Evolutionary conservation across 768 basidiomycete genomes (phyloP).

Genomic region (Lentinula edodes): DNA sequence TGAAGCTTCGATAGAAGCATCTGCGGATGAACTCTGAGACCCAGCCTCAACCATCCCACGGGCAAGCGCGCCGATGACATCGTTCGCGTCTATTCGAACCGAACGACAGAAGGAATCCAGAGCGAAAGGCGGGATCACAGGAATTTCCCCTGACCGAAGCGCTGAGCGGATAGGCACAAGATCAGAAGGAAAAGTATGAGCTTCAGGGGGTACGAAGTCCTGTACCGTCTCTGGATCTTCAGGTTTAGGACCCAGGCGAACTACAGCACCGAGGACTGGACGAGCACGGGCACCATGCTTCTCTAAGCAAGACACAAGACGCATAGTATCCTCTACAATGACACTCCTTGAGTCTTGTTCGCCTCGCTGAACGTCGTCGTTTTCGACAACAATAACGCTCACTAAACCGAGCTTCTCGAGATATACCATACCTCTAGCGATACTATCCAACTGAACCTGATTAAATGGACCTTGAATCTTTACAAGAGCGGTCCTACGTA

Average conservation of each 20-base stretch:
- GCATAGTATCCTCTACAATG: constrained; percentile 77
- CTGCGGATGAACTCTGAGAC: constrained; percentile 24
- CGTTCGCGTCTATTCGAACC: constrained; percentile 79
- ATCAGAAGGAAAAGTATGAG: constrained; percentile 76
- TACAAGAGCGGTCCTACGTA: constrained; percentile 86
- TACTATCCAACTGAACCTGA: constrained; percentile 89
- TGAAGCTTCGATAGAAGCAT: constrained; percentile 30
- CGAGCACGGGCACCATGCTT: constrained; percentile 81
- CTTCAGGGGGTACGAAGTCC: constrained; percentile 51
- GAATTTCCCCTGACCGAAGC: constrained; percentile 90
- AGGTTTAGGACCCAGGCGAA: constrained; percentile 77
- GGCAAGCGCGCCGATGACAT: constrained; percentile 82
- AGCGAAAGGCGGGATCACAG: constrained; percentile 90
- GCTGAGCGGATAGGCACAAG: constrained; percentile 84
- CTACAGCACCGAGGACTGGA: constrained; percentile 83
- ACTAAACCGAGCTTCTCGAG: constrained; percentile 94
- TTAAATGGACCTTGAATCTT: constrained; percentile 96
- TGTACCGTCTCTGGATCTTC: constrained; percentile 26
- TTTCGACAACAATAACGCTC: constrained; percentile 91
- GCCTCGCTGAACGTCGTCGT: constrained; percentile 68
- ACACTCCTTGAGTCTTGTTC: constrained; percentile 62
- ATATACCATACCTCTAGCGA: constrained; percentile 89
- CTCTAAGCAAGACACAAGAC: constrained; percentile 78
- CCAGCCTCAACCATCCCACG: constrained; percentile 73
- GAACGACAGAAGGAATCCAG: constrained; percentile 88